These are phyloP conservation scores for Sordariomycetes sp. DNA, from an alignment of 2,329 filamentous ascomycete species.

Conservation along the genomic window DNA sequence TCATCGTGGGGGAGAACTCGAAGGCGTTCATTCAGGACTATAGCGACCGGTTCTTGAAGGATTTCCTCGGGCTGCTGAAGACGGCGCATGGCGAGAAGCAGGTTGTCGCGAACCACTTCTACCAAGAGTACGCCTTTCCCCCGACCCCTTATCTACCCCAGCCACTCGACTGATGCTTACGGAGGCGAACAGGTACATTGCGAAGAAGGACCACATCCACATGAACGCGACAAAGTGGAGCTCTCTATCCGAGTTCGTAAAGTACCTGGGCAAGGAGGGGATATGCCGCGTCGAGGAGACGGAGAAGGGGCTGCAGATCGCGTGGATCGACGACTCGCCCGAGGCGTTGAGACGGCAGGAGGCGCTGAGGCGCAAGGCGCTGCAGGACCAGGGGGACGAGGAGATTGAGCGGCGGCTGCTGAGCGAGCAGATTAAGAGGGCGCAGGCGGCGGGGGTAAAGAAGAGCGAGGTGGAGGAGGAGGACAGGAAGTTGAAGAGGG, in stretches of 20 bases:
- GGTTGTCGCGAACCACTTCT: slow-evolving; percentile 83
- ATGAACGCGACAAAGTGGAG: slow-evolving; percentile 92
- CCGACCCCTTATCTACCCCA: background rate
- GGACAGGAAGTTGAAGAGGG: slow-evolving; percentile 38
- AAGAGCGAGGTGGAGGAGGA: slow-evolving; percentile 25
- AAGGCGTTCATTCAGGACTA: slow-evolving; percentile 74
- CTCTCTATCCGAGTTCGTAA: slow-evolving; percentile 79
- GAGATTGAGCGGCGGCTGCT: slow-evolving; percentile 77
- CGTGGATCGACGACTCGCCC: slow-evolving; percentile 85
- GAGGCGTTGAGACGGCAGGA: slow-evolving; percentile 73
- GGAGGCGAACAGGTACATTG: slow-evolving; percentile 46
- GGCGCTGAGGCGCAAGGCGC: slow-evolving; percentile 68
- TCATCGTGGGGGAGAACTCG: slow-evolving; percentile 75
- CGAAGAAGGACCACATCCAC: slow-evolving; percentile 76
- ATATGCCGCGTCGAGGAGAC: slow-evolving; percentile 85
- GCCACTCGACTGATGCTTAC: background rate
- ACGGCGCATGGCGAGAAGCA: slow-evolving; percentile 86
- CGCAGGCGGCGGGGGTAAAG: slow-evolving; percentile 43
- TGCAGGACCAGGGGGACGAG: slow-evolving; percentile 82
- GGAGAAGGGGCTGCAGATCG: slow-evolving; percentile 70
- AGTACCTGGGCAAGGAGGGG: slow-evolving; percentile 72
- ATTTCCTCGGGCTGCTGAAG: slow-evolving; percentile 64
- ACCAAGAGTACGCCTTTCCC: slow-evolving; percentile 49
- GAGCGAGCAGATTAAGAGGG: slow-evolving; percentile 68
- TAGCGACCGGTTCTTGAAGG: slow-evolving; percentile 65